Base-by-base conservation (phyloP, 139 green algal species). In the Micromonas pusilla region DNA sequence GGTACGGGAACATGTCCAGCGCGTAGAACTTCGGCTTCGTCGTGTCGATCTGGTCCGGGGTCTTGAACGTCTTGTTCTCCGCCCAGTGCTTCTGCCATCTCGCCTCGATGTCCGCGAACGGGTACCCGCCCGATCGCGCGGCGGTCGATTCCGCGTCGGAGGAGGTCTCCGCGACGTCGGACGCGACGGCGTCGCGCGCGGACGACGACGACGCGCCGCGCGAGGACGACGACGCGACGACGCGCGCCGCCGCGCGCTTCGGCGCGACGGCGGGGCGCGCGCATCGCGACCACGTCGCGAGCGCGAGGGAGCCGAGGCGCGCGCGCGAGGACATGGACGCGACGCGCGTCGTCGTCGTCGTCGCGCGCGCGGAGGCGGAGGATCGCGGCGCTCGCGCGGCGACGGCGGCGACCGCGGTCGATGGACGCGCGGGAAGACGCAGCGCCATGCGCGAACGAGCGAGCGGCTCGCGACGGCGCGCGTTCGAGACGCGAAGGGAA, bases 1-100 rank as follows among this genome's bases (percentile, higher is more conserved):
- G 95, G 83, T 98, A 99, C 0, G 95, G 95, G 79, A 99, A 99
- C 96, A 99, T 99, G 85, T 99, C 96, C 65, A 99, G 86, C 0
- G 92, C 94, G 64, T 99, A 99, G 82, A 91, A 97, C 81, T 99
- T 99, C 33, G 95, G 94, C 81, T 97, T 97, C 72, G 54, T 88
- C 20, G 86, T 97, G 88, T 98, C 95, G 52, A 97, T 82, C 16
- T 94, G 76, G 6, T 91, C 82, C 0, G 92, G 92, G 0, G 94
- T 98, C 3, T 87, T 80, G 85, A 99, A 99, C 0, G 93, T 99
- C 74, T 96, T 86, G 62, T 96, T 76, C 66, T 91, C 76, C 60
- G 87, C 86, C 95, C 95, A 99, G 80, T 92, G 89, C 37, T 80
- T 83, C 83, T 97, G 85, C 95, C 95, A 99, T 80, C 96, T 97